Percentiles rank a stretch among this genome's conserved stretches.
Conservation (phyloP, 768 basidiomycete genomes). For the Multifurca ochricompacta region DNA sequence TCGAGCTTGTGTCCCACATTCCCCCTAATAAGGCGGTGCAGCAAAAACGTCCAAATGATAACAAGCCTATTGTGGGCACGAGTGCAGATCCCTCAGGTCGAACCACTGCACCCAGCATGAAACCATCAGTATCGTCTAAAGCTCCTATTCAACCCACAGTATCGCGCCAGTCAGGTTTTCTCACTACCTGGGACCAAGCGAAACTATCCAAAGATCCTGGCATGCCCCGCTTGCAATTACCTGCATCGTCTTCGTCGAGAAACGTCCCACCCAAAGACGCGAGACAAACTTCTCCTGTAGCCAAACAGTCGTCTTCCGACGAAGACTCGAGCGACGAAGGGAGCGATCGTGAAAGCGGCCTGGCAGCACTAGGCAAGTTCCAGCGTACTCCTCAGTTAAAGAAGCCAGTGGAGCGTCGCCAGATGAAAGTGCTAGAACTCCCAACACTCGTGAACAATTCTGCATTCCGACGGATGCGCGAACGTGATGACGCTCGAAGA, state of each 20-base stretch:
- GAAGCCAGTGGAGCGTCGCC: slow-evolving; percentile 51
- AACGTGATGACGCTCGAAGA: slow-evolving; percentile 54
- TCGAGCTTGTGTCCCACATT: slow-evolving; percentile 44
- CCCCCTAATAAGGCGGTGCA: slow-evolving; percentile 5
- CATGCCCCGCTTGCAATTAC: slow-evolving; percentile 32
- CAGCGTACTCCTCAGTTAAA: slow-evolving; percentile 36
- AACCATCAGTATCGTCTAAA: slow-evolving; percentile 1
- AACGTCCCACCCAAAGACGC: slow-evolving; percentile 10
- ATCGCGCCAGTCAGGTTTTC: slow-evolving; percentile 19
- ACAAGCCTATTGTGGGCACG: background rate
- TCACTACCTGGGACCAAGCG: slow-evolving; percentile 29
- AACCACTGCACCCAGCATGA: background rate
- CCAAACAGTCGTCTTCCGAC: slow-evolving; percentile 14
- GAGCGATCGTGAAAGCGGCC: slow-evolving; percentile 31
- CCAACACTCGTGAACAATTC: slow-evolving; percentile 37
- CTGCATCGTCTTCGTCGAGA: slow-evolving; percentile 30
- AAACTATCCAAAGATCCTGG: slow-evolving; percentile 31
- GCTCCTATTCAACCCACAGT: slow-evolving; percentile 5
- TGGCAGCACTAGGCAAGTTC: slow-evolving; percentile 16
- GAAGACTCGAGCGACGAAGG: slow-evolving; percentile 37
- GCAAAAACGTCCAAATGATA: slow-evolving; percentile 3
- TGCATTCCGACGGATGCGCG: slow-evolving; percentile 42
- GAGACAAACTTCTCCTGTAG: background rate
- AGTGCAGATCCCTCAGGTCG: background rate
- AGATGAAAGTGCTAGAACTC: slow-evolving; percentile 55